phyloP scores from a whole-genome alignment of 2,329 filamentous ascomycete genomes.

The Talaromyces amestolkiae region DNA sequence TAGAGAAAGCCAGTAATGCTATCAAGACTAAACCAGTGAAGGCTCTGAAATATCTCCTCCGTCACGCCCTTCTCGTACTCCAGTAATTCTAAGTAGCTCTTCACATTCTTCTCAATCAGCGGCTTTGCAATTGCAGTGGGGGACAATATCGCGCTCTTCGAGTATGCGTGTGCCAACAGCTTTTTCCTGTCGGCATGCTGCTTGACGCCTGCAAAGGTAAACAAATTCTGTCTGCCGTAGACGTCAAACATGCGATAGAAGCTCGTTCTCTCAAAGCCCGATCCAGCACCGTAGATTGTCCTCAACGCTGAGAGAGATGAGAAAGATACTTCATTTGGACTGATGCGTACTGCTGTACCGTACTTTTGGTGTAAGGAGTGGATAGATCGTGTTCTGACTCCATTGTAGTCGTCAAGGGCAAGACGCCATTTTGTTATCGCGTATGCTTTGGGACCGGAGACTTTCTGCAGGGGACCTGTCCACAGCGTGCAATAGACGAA shows the following conservation, averaged over 20 bases:
- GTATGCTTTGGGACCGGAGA: constrained; percentile 41
- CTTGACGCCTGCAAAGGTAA: constrained; percentile 48
- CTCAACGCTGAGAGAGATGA: constrained; percentile 47
- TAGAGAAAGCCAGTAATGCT: constrained; percentile 55
- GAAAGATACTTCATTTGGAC: constrained; percentile 48
- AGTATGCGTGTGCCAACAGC: constrained; percentile 52
- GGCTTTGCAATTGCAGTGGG: constrained; percentile 25
- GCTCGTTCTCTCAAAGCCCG: constrained; percentile 48
- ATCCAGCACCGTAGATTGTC: constrained; percentile 57
- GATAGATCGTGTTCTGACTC: constrained; percentile 44
- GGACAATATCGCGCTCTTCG: constrained; percentile 49
- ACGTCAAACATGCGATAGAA: constrained; percentile 59
- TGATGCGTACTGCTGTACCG: constrained; percentile 49
- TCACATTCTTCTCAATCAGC: constrained; percentile 43
- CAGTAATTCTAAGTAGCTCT: constrained; percentile 43
- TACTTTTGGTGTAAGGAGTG: constrained; percentile 46
- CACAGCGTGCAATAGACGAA: neutral
- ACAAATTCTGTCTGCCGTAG: constrained; percentile 53
- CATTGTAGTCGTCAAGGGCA: constrained; percentile 46
- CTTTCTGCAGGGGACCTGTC: neutral
- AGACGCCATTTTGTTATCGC: constrained; percentile 48
- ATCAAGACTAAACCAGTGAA: constrained; percentile 56
- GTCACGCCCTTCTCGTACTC: constrained; percentile 33
- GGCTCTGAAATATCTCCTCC: constrained; percentile 48
- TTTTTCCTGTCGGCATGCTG: constrained; percentile 54